These are phyloP conservation scores for Penicillium sumatraense DNA, from an alignment of 2,329 filamentous ascomycete genomes.

Conservation along the genomic window DNA sequence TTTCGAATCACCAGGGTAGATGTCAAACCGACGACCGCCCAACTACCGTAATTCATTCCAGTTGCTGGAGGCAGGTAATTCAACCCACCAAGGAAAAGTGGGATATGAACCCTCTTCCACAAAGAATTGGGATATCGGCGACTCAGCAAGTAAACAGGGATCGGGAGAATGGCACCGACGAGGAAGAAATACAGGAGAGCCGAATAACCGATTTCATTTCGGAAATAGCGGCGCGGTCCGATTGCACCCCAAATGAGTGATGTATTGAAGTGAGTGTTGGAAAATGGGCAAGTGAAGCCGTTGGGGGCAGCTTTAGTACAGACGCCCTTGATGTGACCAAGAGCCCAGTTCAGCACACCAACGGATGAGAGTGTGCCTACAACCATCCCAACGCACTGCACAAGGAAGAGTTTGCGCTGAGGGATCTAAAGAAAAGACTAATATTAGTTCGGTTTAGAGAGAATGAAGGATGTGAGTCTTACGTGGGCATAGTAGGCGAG, in stretches of 20 bases:
- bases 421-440: constrained; percentile 42
- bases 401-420: constrained; percentile 53
- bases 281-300: constrained; percentile 61
- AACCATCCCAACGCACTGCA: constrained; percentile 53
- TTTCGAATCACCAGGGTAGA: constrained; percentile 69
- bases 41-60: constrained; percentile 69
- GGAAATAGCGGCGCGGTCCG: constrained; percentile 69
- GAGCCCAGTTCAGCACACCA: constrained; percentile 50
- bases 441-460: not conserved
- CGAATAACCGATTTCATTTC: constrained; percentile 61
- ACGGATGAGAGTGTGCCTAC: constrained; percentile 51
- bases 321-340: constrained; percentile 48
- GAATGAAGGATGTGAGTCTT: not conserved
- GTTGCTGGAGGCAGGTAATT: constrained; percentile 68
- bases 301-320: constrained; percentile 60
- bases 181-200: constrained; percentile 71
- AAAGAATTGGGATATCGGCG: constrained; percentile 63
- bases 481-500: constrained; percentile 31
- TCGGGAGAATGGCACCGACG: constrained; percentile 63
- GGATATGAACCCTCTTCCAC: constrained; percentile 66
- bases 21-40: constrained; percentile 65
- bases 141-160: constrained; percentile 61
- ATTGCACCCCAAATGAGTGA: constrained; percentile 73
- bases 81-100: constrained; percentile 66
- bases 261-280: constrained; percentile 66